phyloP scores from a whole-genome alignment of 164 flowering plant species.

The Hamamelis virginiana region DNA sequence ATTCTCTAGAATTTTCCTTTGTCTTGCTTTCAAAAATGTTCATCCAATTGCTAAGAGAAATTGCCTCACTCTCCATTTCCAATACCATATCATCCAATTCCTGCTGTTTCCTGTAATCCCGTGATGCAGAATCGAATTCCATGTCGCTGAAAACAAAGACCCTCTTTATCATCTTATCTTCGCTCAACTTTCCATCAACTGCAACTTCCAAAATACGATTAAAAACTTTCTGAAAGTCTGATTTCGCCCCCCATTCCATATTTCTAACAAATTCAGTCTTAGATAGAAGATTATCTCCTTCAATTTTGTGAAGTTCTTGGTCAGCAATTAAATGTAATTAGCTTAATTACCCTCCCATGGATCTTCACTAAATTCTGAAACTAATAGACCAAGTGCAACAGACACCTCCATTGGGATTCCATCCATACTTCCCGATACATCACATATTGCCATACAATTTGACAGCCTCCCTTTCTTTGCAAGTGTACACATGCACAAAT shows the following conservation, averaged over 20 bases:
- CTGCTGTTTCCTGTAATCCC: background rate
- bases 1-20: background rate
- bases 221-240: conserved; percentile 59
- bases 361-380: conserved; percentile 55
- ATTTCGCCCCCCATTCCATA: conserved; percentile 47
- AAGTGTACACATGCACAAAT: too few relatives aligned
- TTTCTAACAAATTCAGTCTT: conserved; percentile 34
- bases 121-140: conserved; percentile 37
- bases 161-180: conserved; percentile 40
- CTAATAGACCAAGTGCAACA: conserved; percentile 45
- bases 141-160: conserved; percentile 41
- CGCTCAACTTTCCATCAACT: conserved; percentile 31
- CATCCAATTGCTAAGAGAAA: background rate
- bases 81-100: too few relatives aligned
- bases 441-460: conserved; percentile 51
- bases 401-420: conserved; percentile 60
- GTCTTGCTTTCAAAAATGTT: background rate
- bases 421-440: conserved; percentile 49
- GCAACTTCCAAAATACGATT: conserved; percentile 48
- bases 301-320: conserved; percentile 39
- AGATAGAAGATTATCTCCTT: conserved; percentile 26
- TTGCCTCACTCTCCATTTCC: background rate
- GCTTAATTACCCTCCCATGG: conserved; percentile 66
- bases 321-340: conserved; percentile 49
- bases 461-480: conserved; percentile 39